Evolutionary conservation across 768 basidiomycete genomes (phyloP), one percentile per base, ranked within the genome.

Genomic region (Cystobasidium tubakii): DNA sequence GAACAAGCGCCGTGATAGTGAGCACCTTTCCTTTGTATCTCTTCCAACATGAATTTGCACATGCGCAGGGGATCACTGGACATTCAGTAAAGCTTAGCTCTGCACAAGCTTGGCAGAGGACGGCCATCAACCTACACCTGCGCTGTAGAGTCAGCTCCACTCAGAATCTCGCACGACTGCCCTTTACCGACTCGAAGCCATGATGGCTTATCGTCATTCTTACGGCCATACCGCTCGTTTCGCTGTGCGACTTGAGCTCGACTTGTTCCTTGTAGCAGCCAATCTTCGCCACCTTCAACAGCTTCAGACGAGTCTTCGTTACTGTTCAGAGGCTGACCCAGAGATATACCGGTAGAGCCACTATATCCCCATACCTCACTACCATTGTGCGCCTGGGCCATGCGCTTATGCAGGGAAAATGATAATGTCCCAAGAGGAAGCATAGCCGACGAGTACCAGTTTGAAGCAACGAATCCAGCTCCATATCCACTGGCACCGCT

Each of bases 181-280:
- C 23, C 44, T 31, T 34, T 29, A 21, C 50, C n/a, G 12, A 50
- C 50, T 13, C 66, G n/a, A 9, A 67, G 66, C 66, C 66, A 67
- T 3, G 42, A 15, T 12, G 66, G 66, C 19, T 15, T 43, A n/a
- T 29, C 66, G 29, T 39, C 63, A 7, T 65, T 39, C 7, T 53
- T 23, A 3, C 10, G 13, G 29, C 42, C 44, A 67, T 31, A 12
- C 46, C 9, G 25, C 29, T 67, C 66, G 27, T 34, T 50, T 15
- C 44, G 25, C 44, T 27, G 36, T 27, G 66, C 66, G 9, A 67
- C 66, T 50, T 42, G 42, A 6, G 66, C 42, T 29, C 66, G 66
- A 31, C 66, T 67, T 29, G 66, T 67, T 23, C 66, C 66, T 27
- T 67, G 66, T 33, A 67, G 34, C 7, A 67, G 31, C 66, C 66